phyloP scores from a whole-genome alignment of 148 eudicot species.

The Amaranthus cruentus region DNA sequence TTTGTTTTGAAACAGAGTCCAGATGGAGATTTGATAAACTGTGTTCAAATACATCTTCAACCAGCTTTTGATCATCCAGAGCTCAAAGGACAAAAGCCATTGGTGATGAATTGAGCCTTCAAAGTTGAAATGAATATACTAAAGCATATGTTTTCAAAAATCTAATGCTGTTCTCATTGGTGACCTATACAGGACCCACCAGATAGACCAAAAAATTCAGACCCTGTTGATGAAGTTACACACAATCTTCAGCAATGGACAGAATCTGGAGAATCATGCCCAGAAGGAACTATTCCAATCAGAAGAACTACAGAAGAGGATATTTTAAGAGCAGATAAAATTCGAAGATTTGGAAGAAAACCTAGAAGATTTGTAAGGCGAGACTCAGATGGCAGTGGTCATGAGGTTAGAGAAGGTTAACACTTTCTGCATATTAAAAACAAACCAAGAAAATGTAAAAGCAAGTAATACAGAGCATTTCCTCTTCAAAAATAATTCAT shows the following conservation, averaged over 20 bases:
- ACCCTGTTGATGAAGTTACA: constrained; percentile 27
- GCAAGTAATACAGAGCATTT: neutral
- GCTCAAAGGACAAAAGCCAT: constrained; percentile 82
- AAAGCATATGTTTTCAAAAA: neutral
- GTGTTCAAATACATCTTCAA: constrained; percentile 82
- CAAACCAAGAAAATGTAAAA: neutral
- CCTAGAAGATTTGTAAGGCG: constrained; percentile 48
- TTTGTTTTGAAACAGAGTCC: constrained; percentile 57
- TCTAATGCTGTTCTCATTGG: constrained; percentile 1
- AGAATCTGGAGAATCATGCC: constrained; percentile 68
- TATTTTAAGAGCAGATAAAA: constrained; percentile 54
- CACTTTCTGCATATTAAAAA: neutral
- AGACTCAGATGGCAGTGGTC: constrained; percentile 74
- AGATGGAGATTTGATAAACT: constrained; percentile 93
- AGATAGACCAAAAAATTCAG: constrained; percentile 66
- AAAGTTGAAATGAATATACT: neutral
- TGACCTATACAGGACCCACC: constrained; percentile 59
- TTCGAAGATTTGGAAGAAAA: constrained; percentile 69
- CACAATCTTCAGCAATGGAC: constrained; percentile 61
- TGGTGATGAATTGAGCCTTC: constrained; percentile 33
- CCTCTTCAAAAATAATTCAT: too few relatives aligned
- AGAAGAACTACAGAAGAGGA: constrained; percentile 81
- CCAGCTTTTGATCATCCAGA: constrained; percentile 97
- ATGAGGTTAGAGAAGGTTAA: constrained; percentile 60
- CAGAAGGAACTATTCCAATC: constrained; percentile 87